Conservation (phyloP, 768 basidiomycete species). For the Strobilomyces echinocephalus region DNA sequence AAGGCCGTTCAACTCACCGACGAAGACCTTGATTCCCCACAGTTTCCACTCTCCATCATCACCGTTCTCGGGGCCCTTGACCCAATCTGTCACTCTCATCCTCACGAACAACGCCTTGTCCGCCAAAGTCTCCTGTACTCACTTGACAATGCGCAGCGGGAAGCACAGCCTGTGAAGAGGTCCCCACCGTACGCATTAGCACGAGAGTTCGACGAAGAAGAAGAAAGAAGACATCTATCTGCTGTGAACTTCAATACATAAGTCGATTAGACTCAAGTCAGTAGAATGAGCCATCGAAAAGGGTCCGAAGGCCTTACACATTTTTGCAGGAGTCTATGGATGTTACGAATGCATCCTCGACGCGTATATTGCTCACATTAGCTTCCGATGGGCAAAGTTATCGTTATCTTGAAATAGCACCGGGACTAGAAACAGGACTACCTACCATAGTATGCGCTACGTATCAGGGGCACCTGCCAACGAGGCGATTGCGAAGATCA, state of each 20-base stretch:
- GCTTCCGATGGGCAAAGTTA: conserved; percentile 52
- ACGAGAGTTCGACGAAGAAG: conserved; percentile 69
- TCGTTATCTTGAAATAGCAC: conserved; percentile 49
- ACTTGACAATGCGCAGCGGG: conserved; percentile 52
- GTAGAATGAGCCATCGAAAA: neutral
- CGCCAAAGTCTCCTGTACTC: conserved; percentile 52
- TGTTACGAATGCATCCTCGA: conserved; percentile 70
- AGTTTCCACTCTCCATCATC: conserved; percentile 59
- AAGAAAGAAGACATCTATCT: conserved; percentile 63
- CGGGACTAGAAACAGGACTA: conserved; percentile 39
- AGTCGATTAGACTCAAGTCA: conserved; percentile 42
- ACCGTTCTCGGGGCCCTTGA: conserved; percentile 50
- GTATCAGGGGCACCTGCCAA: too few relatives aligned
- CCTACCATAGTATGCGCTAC: neutral
- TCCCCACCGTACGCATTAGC: conserved; percentile 69
- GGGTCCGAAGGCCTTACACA: conserved; percentile 40
- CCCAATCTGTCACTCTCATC: conserved; percentile 67
- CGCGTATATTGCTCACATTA: conserved; percentile 43
- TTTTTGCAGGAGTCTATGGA: conserved; percentile 48
- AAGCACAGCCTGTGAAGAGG: conserved; percentile 67
- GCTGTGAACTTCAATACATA: conserved; percentile 72
- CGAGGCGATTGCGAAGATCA: too few relatives aligned
- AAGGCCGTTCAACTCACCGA: conserved; percentile 49
- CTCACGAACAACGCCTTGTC: conserved; percentile 70
- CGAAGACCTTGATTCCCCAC: conserved; percentile 52